Base-by-base conservation (phyloP, 2,329 filamentous ascomycete genomes). In the Xylaria sp. region DNA sequence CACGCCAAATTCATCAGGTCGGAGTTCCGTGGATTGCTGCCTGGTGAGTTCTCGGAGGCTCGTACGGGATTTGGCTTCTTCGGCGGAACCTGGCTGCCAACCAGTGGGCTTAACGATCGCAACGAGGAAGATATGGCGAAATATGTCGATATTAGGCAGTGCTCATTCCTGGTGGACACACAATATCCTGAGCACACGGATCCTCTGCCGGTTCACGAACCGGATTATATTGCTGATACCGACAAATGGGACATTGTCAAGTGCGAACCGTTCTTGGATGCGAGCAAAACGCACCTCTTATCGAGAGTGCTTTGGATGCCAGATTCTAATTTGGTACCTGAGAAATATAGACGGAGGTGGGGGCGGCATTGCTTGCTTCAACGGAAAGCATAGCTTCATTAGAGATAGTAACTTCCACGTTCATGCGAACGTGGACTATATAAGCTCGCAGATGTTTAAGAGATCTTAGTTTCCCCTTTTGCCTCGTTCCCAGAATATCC, bases 1-100 rank as follows among this genome's bases (percentile, higher is more conserved):
- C 91, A 89, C 72, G 92, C 93, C 75, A 97, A 96, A 75, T 99
- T 98, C 77, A 84, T 99, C 74, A 93, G 92, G 73, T 97, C 93
- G 74, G 94, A 96, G 72, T 99, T 99, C 80, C 87, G 88, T 9
- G 96, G 96, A 1, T 84, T 99, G 20, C 83, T 99, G 4, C 96
- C 96, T 0, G 96, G 96, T 1, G 92, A 97, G 76, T 99, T 98
- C 78, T 89, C 89, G 20, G 92, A 97, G 80, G 91, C 90, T 1
- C 84, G 85, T 23, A 87, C 82, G 18, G 90, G 90, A 7, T 91
- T 91, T 73, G 92, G 90, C 2, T 85, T 93, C 71, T 93, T 92
- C 81, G 88, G 92, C 52, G 94, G 94, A n/a, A 93, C 94, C 1
- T 97, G 94, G 89, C 83, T 93, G 66, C 87, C 91, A 0, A 92